A percentile compares a stretch with the other conserved stretches of the same genome.
Conservation (phyloP, 768 basidiomycete species). For the Saitozyma podzolica region DNA sequence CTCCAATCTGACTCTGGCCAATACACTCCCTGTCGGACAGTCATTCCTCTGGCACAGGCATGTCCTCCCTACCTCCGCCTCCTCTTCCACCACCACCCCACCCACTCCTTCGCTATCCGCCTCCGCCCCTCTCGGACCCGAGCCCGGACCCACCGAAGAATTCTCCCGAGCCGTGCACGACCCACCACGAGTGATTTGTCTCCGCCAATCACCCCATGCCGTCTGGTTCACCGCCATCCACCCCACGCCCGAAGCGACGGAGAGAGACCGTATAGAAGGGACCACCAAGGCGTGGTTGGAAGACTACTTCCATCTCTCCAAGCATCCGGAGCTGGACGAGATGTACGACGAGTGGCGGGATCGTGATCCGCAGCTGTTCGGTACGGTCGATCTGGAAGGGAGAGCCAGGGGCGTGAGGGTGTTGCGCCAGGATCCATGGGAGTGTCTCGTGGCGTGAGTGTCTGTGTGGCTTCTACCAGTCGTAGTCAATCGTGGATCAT, state of each 20-base stretch:
- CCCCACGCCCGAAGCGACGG: conserved; percentile 9
- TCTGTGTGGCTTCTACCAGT: neutral
- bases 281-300: conserved; percentile 57
- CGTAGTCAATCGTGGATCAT: neutral
- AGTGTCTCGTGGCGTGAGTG: conserved; percentile 87
- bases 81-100: neutral
- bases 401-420: conserved; percentile 77
- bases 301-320: conserved; percentile 85
- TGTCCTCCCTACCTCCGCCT: conserved; percentile 10
- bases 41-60: conserved; percentile 49
- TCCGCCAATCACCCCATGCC: conserved; percentile 40
- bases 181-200: conserved; percentile 47
- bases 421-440: conserved; percentile 91
- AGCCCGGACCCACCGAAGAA: conserved; percentile 35
- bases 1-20: conserved; percentile 42
- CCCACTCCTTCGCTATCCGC: neutral
- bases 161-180: conserved; percentile 47
- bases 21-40: conserved; percentile 51
- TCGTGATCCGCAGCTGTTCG: conserved; percentile 70
- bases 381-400: conserved; percentile 59
- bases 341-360: conserved; percentile 76
- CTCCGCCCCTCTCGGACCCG: neutral
- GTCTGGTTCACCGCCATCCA: conserved; percentile 45
- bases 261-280: conserved; percentile 7
- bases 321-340: conserved; percentile 61